Percentiles rank a stretch among this genome's conserved stretches.
These are phyloP conservation scores for Rhizopus microsporus DNA, from an alignment of 371 early-diverging fungal species.

Conservation along the genomic window DNA sequence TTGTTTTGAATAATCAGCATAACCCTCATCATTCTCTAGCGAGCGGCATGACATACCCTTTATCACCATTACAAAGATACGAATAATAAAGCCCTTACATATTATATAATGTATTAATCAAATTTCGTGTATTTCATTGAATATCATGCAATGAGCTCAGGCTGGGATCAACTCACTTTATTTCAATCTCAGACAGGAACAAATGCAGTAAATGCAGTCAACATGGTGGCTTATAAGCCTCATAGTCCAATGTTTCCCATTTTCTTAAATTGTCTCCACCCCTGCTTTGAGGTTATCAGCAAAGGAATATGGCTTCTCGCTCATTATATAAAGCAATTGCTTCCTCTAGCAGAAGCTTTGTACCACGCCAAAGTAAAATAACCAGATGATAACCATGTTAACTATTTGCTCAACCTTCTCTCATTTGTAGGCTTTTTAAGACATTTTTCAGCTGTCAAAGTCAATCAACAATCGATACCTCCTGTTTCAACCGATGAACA, in stretches of 20 bases:
- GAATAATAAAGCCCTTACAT: background rate
- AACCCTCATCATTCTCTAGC: background rate
- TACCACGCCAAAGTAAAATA: slow-evolving; percentile 15
- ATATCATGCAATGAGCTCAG: no score
- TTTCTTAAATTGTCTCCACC: background rate
- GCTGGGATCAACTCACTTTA: no score
- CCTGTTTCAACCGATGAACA: slow-evolving; percentile 6
- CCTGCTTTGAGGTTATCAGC: slow-evolving; percentile 2
- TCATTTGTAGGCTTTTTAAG: slow-evolving; percentile 7
- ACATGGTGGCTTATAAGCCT: background rate
- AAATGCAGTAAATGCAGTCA: background rate
- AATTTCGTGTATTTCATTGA: no score
- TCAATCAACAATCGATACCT: slow-evolving; percentile 14
- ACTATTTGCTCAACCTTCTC: background rate
- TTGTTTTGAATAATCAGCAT: background rate
- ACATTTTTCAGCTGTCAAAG: slow-evolving; percentile 19
- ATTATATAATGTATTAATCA: no score
- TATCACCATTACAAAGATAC: background rate
- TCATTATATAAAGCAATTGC: slow-evolving; percentile 16
- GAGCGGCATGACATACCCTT: background rate
- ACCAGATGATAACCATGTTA: background rate
- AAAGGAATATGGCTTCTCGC: slow-evolving; percentile 17
- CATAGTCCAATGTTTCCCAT: background rate
- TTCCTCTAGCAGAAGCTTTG: slow-evolving; percentile 9
- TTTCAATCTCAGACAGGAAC: no score